Evolutionary conservation across 768 basidiomycete species (phyloP).

Genomic region (Mycena vulgaris): DNA sequence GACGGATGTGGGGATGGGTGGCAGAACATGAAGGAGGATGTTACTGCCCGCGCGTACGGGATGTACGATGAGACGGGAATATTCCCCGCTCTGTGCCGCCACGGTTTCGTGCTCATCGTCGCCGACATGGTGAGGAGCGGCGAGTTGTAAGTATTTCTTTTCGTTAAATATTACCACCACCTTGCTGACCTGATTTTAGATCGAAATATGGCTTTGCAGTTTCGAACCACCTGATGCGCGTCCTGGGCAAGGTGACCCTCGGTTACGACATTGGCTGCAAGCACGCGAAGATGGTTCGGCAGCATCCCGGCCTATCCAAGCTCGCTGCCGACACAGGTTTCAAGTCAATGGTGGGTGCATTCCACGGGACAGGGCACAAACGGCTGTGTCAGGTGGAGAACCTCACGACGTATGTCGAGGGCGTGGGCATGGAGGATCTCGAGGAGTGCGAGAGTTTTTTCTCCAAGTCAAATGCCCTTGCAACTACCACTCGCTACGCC

Average conservation of each 20-base stretch:
- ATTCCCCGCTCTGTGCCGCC: background rate
- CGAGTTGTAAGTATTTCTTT: background rate
- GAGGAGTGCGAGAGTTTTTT: constrained; percentile 35
- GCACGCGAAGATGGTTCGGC: background rate
- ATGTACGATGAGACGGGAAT: background rate
- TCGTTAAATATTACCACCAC: too few relatives aligned
- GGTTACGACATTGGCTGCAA: background rate
- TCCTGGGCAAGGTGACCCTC: background rate
- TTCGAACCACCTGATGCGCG: background rate
- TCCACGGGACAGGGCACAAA: constrained; percentile 31
- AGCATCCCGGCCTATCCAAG: background rate
- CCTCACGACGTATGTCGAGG: constrained; percentile 32
- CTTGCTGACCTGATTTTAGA: background rate
- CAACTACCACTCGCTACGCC: constrained; percentile 27
- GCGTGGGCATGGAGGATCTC: constrained; percentile 31
- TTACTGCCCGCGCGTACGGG: background rate
- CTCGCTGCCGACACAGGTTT: background rate
- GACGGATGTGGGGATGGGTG: too few relatives aligned
- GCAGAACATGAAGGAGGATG: background rate
- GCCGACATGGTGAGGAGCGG: background rate
- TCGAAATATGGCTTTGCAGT: background rate
- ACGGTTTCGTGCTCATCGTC: background rate
- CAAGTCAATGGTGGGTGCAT: background rate
- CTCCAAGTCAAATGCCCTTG: constrained; percentile 35
- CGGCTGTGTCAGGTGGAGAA: constrained; percentile 30